Base-by-base conservation (phyloP, 768 basidiomycete species). In the Flagelloscypha sp. region DNA sequence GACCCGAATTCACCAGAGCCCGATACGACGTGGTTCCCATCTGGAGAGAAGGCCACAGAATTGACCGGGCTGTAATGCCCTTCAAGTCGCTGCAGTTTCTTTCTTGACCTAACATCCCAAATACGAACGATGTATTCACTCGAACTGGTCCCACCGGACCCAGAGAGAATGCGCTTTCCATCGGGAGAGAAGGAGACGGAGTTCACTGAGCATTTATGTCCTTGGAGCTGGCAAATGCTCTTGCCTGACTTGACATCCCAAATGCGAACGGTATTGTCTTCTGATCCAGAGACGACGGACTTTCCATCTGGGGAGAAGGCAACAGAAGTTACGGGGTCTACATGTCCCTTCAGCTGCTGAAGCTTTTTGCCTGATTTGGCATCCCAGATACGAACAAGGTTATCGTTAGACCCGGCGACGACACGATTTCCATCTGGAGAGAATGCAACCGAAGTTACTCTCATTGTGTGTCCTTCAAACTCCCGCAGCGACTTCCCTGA, bases 1-100 rank as follows among this genome's bases (percentile, higher is more conserved):
- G 46, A 36, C 3, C 88, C 50, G 92, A 61, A 59, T 85, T 89
- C 24, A 11, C n/a, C 6, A 16, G 40, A 48, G 17, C 47, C 48
- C 24, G 48, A 47, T 3, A 40, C 49, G 33, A 50, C 42, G n/a
- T 27, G 33, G 9, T 31, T 46, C 17, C 43, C 46, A 32, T 45
- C 46, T n/a, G 42, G 45, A 10, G 48, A 50, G 22, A 42, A 49
- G 15, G 33, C 28, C 12, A 50, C 35, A 20, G 45, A 43, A 4
- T 9, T 29, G 12, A 48, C 37, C 27, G 15, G 22, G 21, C 32
- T 24, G 27, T 19, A 42, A 31, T 47, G 43, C 25, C 47, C 47
- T 30, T 27, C 31, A 20, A 30, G 36, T 18, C 78, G 65, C 53
- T 13, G 10, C 6, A 89, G 64, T 9, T 77, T 56, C 18, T 20